Conservation (phyloP, 805 yeast species). For the Saturnispora quitensis region DNA sequence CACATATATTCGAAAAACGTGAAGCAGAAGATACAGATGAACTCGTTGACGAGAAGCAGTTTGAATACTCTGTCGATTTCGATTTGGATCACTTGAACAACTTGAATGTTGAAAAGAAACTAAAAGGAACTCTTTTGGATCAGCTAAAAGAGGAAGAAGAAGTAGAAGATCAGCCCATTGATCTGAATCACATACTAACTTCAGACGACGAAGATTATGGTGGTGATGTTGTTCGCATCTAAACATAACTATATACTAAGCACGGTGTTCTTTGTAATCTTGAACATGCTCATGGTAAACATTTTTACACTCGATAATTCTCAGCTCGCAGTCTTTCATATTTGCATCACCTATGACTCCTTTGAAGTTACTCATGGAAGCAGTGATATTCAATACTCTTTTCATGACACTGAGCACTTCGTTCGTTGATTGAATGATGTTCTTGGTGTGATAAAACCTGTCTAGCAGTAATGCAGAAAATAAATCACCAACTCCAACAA, state of each 20-base stretch:
- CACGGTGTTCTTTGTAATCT: background rate
- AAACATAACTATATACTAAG: background rate
- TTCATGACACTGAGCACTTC: conserved; percentile 52
- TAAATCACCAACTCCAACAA: conserved; percentile 92
- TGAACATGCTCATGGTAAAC: conserved; percentile 13
- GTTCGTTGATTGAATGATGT: conserved; percentile 32
- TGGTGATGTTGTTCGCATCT: conserved; percentile 14
- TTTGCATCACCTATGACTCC: conserved; percentile 50
- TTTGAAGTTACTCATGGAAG: conserved; percentile 27
- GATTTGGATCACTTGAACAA: conserved; percentile 9
- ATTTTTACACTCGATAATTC: conserved; percentile 52
- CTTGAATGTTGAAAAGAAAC: conserved; percentile 5
- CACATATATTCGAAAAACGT: conserved; percentile 10
- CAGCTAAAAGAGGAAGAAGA: conserved; percentile 11
- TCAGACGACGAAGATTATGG: conserved; percentile 20
- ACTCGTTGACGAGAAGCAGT: conserved; percentile 14
- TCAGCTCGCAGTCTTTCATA: conserved; percentile 67
- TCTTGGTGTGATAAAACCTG: conserved; percentile 33
- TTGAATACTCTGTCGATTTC: conserved; percentile 20
- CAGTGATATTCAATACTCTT: conserved; percentile 41
- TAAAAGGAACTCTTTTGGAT: conserved; percentile 8
- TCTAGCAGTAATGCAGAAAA: conserved; percentile 75
- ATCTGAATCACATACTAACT: background rate
- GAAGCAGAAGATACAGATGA: background rate
- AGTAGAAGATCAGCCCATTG: background rate